A percentile compares a stretch with the other conserved stretches of the same genome.
Conservation (phyloP, 2,329 filamentous ascomycete species). For the Paracamarosporium sp. region DNA sequence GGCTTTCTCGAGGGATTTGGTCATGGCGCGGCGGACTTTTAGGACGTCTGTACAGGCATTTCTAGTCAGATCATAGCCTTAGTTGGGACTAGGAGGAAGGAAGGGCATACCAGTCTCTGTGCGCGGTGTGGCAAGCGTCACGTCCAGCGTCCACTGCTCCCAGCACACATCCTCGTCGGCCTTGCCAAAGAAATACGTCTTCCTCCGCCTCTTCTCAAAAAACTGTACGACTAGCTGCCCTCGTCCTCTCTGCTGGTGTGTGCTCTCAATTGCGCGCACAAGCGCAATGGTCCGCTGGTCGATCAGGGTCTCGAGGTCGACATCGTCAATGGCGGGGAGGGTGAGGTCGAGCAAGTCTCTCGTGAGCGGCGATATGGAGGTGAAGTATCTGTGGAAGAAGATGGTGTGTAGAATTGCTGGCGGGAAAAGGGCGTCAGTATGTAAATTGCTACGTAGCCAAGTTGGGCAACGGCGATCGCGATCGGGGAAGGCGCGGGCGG, state of each 20-base stretch:
- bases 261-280: conserved; percentile 75
- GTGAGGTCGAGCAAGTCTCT: conserved; percentile 91
- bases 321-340: conserved; percentile 86
- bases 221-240: conserved; percentile 89
- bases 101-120: conserved; percentile 78
- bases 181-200: conserved; percentile 75
- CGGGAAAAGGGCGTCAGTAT: conserved; percentile 8
- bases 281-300: conserved; percentile 83
- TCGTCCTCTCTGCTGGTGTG: conserved; percentile 63
- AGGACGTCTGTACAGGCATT: conserved; percentile 69
- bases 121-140: conserved; percentile 87
- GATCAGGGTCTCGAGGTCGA: conserved; percentile 90
- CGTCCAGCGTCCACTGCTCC: conserved; percentile 94
- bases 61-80: not conserved
- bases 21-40: conserved; percentile 90
- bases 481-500: conserved; percentile 12
- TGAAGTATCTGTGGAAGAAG: conserved; percentile 99
- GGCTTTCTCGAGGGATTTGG: conserved; percentile 84
- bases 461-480: conserved; percentile 14
- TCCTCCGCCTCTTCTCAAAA: conserved; percentile 88
- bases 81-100: not conserved
- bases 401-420: conserved; percentile 92
- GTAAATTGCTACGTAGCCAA: not conserved
- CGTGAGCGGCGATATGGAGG: conserved; percentile 79
- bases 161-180: conserved; percentile 94